Conservation (phyloP, 768 basidiomycete genomes). For the Sistotremastrum suecicum region DNA sequence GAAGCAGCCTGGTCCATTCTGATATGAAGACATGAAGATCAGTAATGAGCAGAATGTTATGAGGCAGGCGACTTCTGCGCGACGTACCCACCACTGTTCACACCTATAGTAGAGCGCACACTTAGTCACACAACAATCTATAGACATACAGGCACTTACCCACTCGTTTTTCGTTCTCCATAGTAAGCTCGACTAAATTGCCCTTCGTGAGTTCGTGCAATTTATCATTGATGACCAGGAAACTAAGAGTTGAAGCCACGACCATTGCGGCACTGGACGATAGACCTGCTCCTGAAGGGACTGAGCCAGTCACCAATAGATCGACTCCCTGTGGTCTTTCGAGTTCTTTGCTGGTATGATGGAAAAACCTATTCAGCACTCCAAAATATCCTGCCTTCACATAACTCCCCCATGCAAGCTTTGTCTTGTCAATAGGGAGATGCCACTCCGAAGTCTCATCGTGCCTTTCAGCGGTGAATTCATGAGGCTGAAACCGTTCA, state of each 20-base stretch:
- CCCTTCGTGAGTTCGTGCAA: conserved; percentile 42
- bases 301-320: conserved; percentile 63
- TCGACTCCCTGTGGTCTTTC: conserved; percentile 46
- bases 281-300: conserved; percentile 78
- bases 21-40: neutral
- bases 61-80: too few species aligned
- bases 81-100: conserved; percentile 64
- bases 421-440: conserved; percentile 55
- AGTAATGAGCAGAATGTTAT: conserved; percentile 1
- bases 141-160: conserved; percentile 27
- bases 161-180: conserved; percentile 76
- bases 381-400: conserved; percentile 79
- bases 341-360: conserved; percentile 9
- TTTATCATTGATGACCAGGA: conserved; percentile 66
- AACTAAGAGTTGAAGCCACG: conserved; percentile 71
- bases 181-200: conserved; percentile 60
- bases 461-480: conserved; percentile 17
- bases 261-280: conserved; percentile 88
- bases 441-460: conserved; percentile 40
- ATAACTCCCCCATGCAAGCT: conserved; percentile 76
- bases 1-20: conserved; percentile 91
- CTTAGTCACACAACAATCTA: conserved; percentile 1
- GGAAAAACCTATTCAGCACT: conserved; percentile 50
- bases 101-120: conserved; percentile 22
- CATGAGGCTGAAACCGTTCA: conserved; percentile 4